Conservation (phyloP, 2,329 filamentous ascomycete genomes). For the Kalaharituber pfeilii region DNA sequence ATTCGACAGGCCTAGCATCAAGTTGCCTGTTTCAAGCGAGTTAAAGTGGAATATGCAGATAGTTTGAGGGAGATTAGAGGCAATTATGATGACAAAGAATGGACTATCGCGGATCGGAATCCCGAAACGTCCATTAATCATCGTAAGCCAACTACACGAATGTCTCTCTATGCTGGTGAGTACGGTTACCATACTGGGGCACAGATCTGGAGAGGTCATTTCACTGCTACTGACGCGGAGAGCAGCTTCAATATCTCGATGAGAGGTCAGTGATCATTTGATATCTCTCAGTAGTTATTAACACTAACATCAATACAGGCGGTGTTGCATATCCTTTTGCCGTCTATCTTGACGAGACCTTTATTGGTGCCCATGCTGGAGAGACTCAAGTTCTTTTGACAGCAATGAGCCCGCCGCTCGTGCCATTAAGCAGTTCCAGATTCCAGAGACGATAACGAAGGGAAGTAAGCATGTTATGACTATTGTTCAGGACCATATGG, state of each 20-base stretch:
- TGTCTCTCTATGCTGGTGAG: slow-evolving; percentile 49
- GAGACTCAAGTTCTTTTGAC: slow-evolving; percentile 20
- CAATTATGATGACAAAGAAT: slow-evolving; percentile 50
- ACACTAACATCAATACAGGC: neutral
- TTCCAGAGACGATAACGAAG: neutral
- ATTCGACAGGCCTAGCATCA: slow-evolving; percentile 35
- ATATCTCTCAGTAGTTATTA: neutral
- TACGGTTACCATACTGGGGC: slow-evolving; percentile 57
- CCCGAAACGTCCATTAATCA: slow-evolving; percentile 34
- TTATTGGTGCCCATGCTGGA: slow-evolving; percentile 48
- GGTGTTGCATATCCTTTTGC: slow-evolving; percentile 43
- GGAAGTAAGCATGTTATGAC: slow-evolving; percentile 46
- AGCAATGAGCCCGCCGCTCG: slow-evolving; percentile 35
- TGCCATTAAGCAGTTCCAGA: slow-evolving; percentile 36
- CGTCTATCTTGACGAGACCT: slow-evolving; percentile 46
- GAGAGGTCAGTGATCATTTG: slow-evolving; percentile 32
- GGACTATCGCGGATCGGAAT: slow-evolving; percentile 42
- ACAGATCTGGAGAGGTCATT: slow-evolving; percentile 52
- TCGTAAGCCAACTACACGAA: slow-evolving; percentile 40
- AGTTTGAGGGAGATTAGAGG: slow-evolving; percentile 50
- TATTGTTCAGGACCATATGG: slow-evolving; percentile 55
- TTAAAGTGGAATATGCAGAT: slow-evolving; percentile 51
- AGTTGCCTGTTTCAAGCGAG: slow-evolving; percentile 39
- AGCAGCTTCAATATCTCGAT: slow-evolving; percentile 40
- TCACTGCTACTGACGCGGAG: slow-evolving; percentile 46